Percentiles rank a stretch among this genome's conserved stretches.
Evolutionary conservation across 2,329 filamentous ascomycete genomes (phyloP).

Genomic region (Chaetomiaceae sp.): DNA sequence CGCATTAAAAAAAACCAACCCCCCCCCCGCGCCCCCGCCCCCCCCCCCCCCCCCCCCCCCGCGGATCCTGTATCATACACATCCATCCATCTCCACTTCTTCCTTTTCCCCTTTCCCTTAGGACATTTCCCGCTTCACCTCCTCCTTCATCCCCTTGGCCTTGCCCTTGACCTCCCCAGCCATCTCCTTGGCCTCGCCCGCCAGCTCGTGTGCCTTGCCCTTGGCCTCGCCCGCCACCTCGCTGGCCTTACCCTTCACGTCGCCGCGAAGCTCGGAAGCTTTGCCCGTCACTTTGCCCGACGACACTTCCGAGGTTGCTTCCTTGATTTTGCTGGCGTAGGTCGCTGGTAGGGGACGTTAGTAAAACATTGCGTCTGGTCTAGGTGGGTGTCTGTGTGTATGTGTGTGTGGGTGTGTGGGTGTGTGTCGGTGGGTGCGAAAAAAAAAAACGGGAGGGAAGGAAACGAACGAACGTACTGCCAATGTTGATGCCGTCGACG

Average conservation of each 20-base stretch:
- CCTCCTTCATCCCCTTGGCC: conserved; percentile 40
- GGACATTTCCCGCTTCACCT: conserved; percentile 5
- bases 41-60: no score
- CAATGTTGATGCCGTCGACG: conserved; percentile 56
- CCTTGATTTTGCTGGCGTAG: conserved; percentile 45
- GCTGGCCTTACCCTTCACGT: conserved; percentile 39
- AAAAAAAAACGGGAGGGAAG: not conserved
- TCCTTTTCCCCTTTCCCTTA: not conserved
- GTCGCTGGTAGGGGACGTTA: conserved; percentile 31
- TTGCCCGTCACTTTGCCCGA: conserved; percentile 38
- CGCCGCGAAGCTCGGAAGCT: conserved; percentile 35
- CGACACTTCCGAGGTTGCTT: conserved; percentile 36
- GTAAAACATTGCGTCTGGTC: no score
- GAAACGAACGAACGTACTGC: conserved; percentile 36
- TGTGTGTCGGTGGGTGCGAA: not conserved
- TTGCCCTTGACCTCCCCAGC: conserved; percentile 39
- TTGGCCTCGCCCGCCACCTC: conserved; percentile 34
- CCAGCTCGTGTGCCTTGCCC: conserved; percentile 35
- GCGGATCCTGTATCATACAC: not conserved
- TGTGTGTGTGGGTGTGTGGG: not conserved
- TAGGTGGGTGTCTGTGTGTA: not conserved
- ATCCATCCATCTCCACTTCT: not conserved
- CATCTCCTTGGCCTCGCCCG: conserved; percentile 40
- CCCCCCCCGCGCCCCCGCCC: no score
- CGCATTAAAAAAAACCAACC: no score